A percentile compares a stretch with the other conserved stretches of the same genome.
Conservation (phyloP, 345 rosid genomes). For the Gossypium sturtianum region DNA sequence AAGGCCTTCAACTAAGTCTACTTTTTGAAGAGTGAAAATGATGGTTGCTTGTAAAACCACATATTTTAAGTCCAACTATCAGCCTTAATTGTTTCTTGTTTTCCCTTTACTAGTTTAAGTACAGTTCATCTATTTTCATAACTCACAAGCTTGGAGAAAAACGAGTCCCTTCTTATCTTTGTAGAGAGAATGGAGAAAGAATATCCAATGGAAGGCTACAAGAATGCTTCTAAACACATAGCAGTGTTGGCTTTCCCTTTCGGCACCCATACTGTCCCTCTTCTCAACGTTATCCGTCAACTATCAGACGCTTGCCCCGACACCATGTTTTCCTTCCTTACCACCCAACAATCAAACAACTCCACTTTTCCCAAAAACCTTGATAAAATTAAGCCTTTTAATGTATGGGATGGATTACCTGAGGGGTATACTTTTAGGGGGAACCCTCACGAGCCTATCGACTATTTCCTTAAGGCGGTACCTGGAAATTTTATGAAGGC, state of each 20-base stretch:
- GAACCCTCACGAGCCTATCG: conserved; percentile 30
- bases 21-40: no score
- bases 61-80: no score
- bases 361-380: conserved; percentile 2
- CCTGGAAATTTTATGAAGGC: conserved; percentile 31
- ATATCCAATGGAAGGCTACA: not conserved
- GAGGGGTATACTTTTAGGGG: conserved; percentile 19
- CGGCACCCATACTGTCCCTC: conserved; percentile 30
- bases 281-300: conserved; percentile 21
- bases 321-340: conserved; percentile 32
- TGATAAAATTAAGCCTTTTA: conserved; percentile 17
- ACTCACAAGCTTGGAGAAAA: not conserved
- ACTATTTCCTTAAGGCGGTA: conserved; percentile 25
- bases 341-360: conserved; percentile 30
- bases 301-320: conserved; percentile 17
- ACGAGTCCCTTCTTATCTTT: no score
- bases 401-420: conserved; percentile 37
- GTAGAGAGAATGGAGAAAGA: not conserved
- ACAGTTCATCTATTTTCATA: not conserved
- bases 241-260: conserved; percentile 40
- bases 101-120: not conserved
- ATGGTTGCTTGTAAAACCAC: no score
- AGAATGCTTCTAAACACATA: conserved; percentile 14
- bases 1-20: no score
- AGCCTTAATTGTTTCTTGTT: no score